Evolutionary conservation across 2,329 filamentous ascomycete genomes (phyloP).

Genomic region (Pestalotiopsis sp.): DNA sequence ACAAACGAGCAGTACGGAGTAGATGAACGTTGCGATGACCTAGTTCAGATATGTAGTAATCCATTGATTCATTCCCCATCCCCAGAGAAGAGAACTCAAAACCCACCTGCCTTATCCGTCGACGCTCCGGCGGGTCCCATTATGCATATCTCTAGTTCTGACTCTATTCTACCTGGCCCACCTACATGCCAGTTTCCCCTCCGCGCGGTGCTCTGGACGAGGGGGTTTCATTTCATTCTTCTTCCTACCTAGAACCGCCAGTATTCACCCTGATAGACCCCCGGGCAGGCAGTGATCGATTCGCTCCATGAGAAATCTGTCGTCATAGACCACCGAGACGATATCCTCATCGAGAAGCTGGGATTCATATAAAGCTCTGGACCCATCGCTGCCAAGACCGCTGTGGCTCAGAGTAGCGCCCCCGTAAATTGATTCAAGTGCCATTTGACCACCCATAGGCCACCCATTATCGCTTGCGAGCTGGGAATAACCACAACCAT

Average conservation of each 20-base stretch:
- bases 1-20: neutral
- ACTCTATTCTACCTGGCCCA: neutral
- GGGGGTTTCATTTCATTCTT: neutral
- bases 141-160: neutral
- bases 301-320: neutral
- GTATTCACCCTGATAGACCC: neutral
- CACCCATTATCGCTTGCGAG: neutral
- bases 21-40: neutral
- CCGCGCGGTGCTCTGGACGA: neutral
- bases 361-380: neutral
- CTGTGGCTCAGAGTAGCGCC: neutral
- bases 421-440: neutral
- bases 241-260: neutral
- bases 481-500: neutral
- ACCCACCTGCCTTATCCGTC: slow-evolving; percentile 10
- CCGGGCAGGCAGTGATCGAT: neutral
- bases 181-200: neutral
- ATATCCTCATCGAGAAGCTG: slow-evolving; percentile 8
- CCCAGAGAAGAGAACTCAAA: neutral
- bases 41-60: no score
- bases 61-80: neutral
- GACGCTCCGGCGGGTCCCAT: neutral
- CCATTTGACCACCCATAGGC: neutral
- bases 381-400: slow-evolving; percentile 3
- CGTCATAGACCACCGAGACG: slow-evolving; percentile 10